These are phyloP conservation scores for Bocquillonia castaneifolia DNA, from an alignment of 441 rosid species.

Conservation along the genomic window DNA sequence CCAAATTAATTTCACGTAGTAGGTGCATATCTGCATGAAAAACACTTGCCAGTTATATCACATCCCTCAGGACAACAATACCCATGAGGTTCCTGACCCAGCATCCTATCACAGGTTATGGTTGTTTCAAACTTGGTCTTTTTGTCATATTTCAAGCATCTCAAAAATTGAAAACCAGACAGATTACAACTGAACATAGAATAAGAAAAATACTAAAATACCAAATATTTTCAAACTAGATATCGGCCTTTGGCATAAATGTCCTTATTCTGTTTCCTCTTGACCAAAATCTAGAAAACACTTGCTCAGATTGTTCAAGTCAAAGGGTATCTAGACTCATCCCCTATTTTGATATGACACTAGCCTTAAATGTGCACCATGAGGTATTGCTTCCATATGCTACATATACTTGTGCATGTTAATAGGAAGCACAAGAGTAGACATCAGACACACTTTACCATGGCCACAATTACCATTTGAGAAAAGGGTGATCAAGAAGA, in stretches of 20 bases:
- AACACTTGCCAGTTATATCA: slow-evolving; percentile 14
- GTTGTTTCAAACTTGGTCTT: not conserved
- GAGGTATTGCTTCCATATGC: slow-evolving; percentile 3
- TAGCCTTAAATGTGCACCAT: not conserved
- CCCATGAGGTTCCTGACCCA: not conserved
- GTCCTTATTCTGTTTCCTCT: not conserved
- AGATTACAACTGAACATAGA: not conserved
- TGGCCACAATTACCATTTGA: not conserved
- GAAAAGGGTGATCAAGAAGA: not conserved
- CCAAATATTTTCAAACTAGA: no score
- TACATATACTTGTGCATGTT: not conserved
- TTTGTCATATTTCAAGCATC: not conserved
- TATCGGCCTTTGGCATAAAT: not conserved
- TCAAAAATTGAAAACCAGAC: not conserved
- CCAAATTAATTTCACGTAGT: slow-evolving; percentile 81
- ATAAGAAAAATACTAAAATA: not conserved
- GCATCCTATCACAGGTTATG: not conserved
- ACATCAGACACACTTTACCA: not conserved
- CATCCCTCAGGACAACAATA: slow-evolving; percentile 2
- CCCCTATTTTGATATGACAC: not conserved
- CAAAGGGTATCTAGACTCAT: slow-evolving; percentile 10
- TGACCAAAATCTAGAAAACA: not conserved
- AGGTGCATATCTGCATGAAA: slow-evolving; percentile 54
- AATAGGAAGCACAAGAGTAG: not conserved
- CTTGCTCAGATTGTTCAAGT: no score